Evolutionary conservation across 495 filamentous ascomycete genomes (phyloP).

Genomic region (Xylaria curta): DNA sequence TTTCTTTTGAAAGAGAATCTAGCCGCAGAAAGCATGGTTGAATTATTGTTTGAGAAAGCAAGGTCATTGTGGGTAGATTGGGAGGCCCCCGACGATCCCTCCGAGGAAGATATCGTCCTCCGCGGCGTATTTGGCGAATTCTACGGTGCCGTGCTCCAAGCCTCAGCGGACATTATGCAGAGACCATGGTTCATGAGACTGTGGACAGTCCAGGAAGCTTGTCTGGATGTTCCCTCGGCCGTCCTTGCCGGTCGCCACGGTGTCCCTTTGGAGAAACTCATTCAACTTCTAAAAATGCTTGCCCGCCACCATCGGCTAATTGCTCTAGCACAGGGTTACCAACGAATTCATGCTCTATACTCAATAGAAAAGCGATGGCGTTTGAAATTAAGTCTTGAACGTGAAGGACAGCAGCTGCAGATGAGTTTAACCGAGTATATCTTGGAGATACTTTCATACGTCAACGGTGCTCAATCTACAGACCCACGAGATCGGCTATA

Average conservation of each 20-base stretch:
- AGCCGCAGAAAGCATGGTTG: not conserved
- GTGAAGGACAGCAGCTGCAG: not conserved
- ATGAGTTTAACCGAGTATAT: not conserved
- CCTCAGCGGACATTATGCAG: not conserved
- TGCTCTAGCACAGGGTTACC: not conserved
- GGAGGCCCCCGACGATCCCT: not conserved
- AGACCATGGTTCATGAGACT: conserved; percentile 6
- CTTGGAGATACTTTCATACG: not conserved
- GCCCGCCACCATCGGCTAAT: not conserved
- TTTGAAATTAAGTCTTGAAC: not conserved
- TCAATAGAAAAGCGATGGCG: not conserved
- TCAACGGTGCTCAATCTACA: not conserved
- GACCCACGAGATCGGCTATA: not conserved
- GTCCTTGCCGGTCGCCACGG: conserved; percentile 1
- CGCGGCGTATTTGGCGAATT: not conserved
- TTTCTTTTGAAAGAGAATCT: not conserved
- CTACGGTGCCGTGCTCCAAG: not conserved
- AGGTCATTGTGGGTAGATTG: not conserved
- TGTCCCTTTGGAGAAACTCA: not conserved
- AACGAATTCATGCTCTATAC: not conserved
- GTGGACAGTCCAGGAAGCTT: not conserved
- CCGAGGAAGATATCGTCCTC: not conserved
- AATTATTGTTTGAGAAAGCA: not conserved
- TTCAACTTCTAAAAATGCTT: not conserved
- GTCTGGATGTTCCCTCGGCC: not conserved